Base-by-base conservation (phyloP, 352 stramenopile species). In the Phytophthora cactorum region DNA sequence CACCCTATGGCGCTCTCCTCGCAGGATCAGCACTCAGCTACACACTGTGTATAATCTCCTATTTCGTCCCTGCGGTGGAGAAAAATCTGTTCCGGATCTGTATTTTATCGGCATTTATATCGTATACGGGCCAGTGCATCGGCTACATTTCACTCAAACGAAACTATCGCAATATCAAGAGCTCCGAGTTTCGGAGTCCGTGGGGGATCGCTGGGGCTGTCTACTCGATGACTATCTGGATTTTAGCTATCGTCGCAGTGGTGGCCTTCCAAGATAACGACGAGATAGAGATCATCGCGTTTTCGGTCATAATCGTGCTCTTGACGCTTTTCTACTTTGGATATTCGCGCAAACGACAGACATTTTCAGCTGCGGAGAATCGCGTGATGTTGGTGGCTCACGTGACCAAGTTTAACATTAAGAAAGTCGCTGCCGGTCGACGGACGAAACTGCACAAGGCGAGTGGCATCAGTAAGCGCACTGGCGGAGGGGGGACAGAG, bases 301-400 rank as follows among this genome's bases (percentile, higher is more conserved):
- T 83, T 27, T 25, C 53, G 0, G 12, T 54, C 1, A 49, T 69
- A 3, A 14, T 75, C 0, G 31, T 22, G 5, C 10, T 73, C 0
- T 36, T 78, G 2, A 72, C 68, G 1, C 5, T 72, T 3, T 81
- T 79, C 34, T 85, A 85, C 58, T 76, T 72, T 43, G 51, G 31
- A 4, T 81, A 82, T 50, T 59, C 77, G 3, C 71, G 71, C 2
- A 70, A 73, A 15, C 64, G 69, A 1, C 77, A 82, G 41, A 79
- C 67, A 0, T 78, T 84, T 38, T 84, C 77, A 2, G 61, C 70
- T 1, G 67, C 81, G 29, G 77, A 86, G 58, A 77, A 77, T 34
- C 71, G 72, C 7, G 60, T 79, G 9, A 63, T 86, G 51, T 50
- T 86, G 22, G 71, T 86, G 29, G 77, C 77, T 14, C 75, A 86